Evolutionary conservation across 805 yeast species (phyloP), one percentile per base, ranked within the genome.

Genomic region (Candida orba): DNA sequence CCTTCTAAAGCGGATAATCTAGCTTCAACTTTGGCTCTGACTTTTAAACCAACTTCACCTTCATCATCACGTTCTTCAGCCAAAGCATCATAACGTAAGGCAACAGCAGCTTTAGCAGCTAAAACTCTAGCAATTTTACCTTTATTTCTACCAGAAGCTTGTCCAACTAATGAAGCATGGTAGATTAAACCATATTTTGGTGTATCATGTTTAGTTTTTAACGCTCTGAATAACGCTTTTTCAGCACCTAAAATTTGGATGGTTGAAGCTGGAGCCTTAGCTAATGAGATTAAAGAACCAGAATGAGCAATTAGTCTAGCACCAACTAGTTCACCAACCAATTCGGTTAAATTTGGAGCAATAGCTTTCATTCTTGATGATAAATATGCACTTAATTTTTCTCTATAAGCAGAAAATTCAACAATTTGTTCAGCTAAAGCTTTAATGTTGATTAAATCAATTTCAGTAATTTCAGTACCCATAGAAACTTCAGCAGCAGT

Each of bases 261-360:
- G 45, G 99, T 93, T 20, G 99, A 93, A 50, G 99, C 98, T 55
- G 99, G 98, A 40, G 97, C 95, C 73, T 93, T 93, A 54, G 99
- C 95, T 58, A 93, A 76, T 46, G 95, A 87, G 58, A 90, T 82
- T 58, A 93, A 73, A 54, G 96, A 86, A 60, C 99, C 99, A 42
- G 98, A 82, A 66, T 93, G 99, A 36, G 99, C 93, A 65, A 93
- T 93, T 64, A 93, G 78, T 71, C 99, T 81, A 49, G 99, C 99
- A 69, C 99, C 99, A 40, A 93, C 95, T 56, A 93, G 79, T 73
- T 93, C 99, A 63, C 99, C 99, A 51, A 93, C 95, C 57, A 93
- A 77, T 39, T 93, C 83, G 40, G 97, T 89, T 64, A 91, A 76
- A 68, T 93, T 93, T 64, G 99, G 99, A 51, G 99, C 99, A 72